Base-by-base conservation (phyloP, 345 rosid genomes). In the Aethionema arabicum region DNA sequence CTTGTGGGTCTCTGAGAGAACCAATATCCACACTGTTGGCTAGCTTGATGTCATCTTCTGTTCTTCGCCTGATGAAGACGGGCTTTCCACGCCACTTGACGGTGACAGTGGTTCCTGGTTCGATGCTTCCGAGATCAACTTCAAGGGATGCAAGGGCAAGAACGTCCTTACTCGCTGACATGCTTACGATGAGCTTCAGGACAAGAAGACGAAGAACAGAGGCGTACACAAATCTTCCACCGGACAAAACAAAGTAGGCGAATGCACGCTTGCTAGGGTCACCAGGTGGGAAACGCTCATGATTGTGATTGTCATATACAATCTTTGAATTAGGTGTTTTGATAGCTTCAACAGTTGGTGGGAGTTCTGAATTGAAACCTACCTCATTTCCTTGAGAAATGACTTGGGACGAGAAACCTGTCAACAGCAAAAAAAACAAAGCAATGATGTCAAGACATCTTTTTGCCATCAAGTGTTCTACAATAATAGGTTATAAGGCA, bases 11-110 rank as follows among this genome's bases (percentile, higher is more conserved):
- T 11, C 98, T 87, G 30, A 91, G 93, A 16, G 96, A 77, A 54
- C 74, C 82, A 35, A 91, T 3, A 65, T 91, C 86, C 52, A 91
- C 91, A 31, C 84, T 91, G 72, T 91, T 91, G 4, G 98, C 98
- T 30, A 85, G 68, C 70, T 88, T 82, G 54, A 88, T 81, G 54
- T 88, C 98, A 4, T 91, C 98, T 3, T 88, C 96, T 31, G 98
- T 91, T 60, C 98, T 82, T 57, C 93, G 72, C 74, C 96, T 79
- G 78, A 91, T 91, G 72, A 88, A 91, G 33, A 91, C 98, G 0
- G 98, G 98, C 81, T 91, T 91, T 13, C 98, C 98, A 61, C 95
- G 92, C 98, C 95, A 91, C 87, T 91, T 91, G 11, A 91, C 95
- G 4, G 96, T 91, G 30, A 91, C 88, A 5, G 98, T 91, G 42